phyloP scores from a whole-genome alignment of 371 early-diverging fungal genomes.

The Amoeboaphelidium occidentale region DNA sequence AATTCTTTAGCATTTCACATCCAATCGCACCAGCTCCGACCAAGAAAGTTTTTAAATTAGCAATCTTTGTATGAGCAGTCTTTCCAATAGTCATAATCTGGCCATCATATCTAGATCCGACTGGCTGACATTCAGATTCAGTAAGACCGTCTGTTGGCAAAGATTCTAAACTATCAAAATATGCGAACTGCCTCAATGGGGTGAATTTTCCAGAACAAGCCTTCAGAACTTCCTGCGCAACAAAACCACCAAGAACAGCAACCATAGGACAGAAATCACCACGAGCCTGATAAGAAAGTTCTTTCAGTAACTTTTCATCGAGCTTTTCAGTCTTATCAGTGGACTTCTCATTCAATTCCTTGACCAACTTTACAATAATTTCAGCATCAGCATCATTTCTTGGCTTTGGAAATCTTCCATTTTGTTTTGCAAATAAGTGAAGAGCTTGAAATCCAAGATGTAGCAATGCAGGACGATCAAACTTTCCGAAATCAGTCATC shows the following conservation, averaged over 20 bases:
- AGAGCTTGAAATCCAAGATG: constrained; percentile 85
- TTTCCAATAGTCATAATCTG: constrained; percentile 88
- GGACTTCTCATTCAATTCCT: constrained; percentile 16
- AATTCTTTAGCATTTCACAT: constrained; percentile 99
- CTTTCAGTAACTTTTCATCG: constrained; percentile 60
- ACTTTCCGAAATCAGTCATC: constrained; percentile 86
- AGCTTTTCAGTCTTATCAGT: constrained; percentile 37
- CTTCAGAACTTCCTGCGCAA: constrained; percentile 98
- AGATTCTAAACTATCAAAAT: constrained; percentile 93
- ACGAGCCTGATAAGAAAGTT: constrained; percentile 57
- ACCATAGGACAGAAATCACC: constrained; percentile 92
- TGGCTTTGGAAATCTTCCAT: constrained; percentile 34
- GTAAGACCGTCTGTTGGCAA: constrained; percentile 40
- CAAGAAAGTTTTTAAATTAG: constrained; percentile 73
- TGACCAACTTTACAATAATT: constrained; percentile 21
- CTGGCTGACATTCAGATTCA: constrained; percentile 45
- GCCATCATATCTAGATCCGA: constrained; percentile 72
- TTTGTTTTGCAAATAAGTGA: constrained; percentile 31
- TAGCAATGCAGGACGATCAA: constrained; percentile 72
- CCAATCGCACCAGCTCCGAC: constrained; percentile 99
- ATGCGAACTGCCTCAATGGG: constrained; percentile 89
- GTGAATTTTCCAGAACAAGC: constrained; percentile 80
- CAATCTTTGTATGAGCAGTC: constrained; percentile 64
- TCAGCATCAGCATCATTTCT: constrained; percentile 32
- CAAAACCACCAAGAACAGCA: constrained; percentile 93